Evolutionary conservation across 2,329 filamentous ascomycete genomes (phyloP), one percentile per base, ranked within the genome.

Genomic region (Alternaria atra): DNA sequence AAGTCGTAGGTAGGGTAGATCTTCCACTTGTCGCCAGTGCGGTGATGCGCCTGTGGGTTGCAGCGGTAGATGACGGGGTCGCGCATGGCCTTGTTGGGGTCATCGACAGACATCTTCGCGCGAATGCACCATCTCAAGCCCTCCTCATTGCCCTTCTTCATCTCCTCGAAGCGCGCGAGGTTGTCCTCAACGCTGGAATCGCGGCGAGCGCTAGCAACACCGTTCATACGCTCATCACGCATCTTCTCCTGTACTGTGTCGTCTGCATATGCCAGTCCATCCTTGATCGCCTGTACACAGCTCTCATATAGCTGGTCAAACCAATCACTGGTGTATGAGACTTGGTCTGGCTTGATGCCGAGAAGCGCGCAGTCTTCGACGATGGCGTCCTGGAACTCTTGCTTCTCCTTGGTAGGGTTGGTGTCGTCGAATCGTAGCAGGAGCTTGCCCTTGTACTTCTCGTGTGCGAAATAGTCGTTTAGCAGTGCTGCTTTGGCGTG

Each of bases 51-150:
- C 50, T 85, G 76, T 6, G 87, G 84, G 74, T 97, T 97, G 87
- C 93, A 97, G 68, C 95, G 90, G 85, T 97, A 98, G 79, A 99
- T 96, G 80, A 98, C 94, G 12, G 95, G 95, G 79, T 99, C 95
- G 67, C 95, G 88, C 87, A 98, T 90, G 54, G 95, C 93, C 81
- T 97, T 97, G 84, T 99, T 98, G 67, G 91, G 91, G 81, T 95
- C 91, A 79, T 97, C 92, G 70, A 91, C 88, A 1, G 92, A 94
- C 71, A 98, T 92, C 85, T 96, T 97, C 60, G 95, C 95, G 62
- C 95, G 91, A 68, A 99, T 96, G 81, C 93, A 97, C 88, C 94
- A 94, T 75, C 86, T 88, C 50, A 89, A 81, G 60, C 95, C 95
- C 78, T 94, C 89, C 50, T 90, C 87, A 3, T 89, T 90, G 44